Evolutionary conservation across 164 flowering plant species (phyloP).

Genomic region (Tinospora cordifolia): DNA sequence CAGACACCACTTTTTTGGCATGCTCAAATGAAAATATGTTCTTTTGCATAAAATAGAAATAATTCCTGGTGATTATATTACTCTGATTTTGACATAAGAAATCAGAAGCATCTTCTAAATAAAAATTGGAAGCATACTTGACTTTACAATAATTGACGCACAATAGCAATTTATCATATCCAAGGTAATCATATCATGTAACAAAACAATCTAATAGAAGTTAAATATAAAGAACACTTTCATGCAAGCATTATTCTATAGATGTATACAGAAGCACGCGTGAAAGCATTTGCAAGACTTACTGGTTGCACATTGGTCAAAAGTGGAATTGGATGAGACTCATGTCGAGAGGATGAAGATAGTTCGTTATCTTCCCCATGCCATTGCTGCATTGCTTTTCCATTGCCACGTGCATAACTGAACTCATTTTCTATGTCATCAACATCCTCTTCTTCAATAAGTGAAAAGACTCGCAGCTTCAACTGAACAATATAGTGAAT

Average conservation of each 20-base stretch:
- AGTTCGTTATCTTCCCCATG: constrained; percentile 72
- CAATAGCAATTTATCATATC: not conserved
- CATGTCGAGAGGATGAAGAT: constrained; percentile 80
- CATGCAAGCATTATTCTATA: not conserved
- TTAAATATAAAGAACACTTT: not conserved
- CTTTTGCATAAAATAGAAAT: too few relatives aligned
- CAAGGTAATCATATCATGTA: not conserved
- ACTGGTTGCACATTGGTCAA: constrained; percentile 82
- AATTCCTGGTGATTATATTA: too few relatives aligned
- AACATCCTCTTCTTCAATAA: too few relatives aligned
- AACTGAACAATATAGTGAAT: too few relatives aligned
- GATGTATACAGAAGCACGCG: not conserved
- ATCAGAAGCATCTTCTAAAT: too few relatives aligned
- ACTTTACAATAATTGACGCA: not conserved
- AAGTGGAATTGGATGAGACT: constrained; percentile 77
- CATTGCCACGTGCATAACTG: constrained; percentile 46
- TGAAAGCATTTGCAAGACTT: constrained; percentile 15
- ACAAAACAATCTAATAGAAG: not conserved
- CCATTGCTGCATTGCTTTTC: constrained; percentile 50
- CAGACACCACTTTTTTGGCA: too few relatives aligned
- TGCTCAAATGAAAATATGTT: too few relatives aligned
- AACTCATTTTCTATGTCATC: constrained; percentile 96
- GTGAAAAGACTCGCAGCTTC: too few relatives aligned
- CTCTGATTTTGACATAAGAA: too few relatives aligned
- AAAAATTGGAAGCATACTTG: too few relatives aligned